phyloP scores from a whole-genome alignment of 164 flowering plant species.

The Sedum album region DNA sequence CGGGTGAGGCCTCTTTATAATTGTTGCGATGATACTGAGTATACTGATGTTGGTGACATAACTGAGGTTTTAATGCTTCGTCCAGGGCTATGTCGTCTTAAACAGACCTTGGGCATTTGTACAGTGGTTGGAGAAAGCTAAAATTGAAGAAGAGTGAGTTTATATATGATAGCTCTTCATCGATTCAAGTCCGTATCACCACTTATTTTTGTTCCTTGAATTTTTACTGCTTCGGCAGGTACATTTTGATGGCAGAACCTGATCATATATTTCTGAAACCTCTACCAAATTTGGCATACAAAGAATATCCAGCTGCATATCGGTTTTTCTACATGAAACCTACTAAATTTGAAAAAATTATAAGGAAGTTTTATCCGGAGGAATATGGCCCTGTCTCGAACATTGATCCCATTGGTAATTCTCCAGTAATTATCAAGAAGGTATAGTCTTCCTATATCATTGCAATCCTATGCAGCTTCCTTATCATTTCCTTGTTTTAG shows the following conservation, averaged over 20 bases:
- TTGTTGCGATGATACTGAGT: background rate
- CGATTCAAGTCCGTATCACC: background rate
- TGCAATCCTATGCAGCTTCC: background rate
- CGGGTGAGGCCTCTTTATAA: slow-evolving; percentile 46
- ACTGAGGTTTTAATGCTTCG: no score
- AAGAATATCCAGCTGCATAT: slow-evolving; percentile 63
- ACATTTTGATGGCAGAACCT: slow-evolving; percentile 93
- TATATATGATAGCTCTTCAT: background rate
- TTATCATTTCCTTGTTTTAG: background rate
- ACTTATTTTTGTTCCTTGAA: background rate
- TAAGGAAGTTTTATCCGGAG: slow-evolving; percentile 80
- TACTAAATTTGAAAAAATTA: slow-evolving; percentile 43
- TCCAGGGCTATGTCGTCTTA: slow-evolving; percentile 94
- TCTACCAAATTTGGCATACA: slow-evolving; percentile 76
- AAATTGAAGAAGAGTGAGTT: slow-evolving; percentile 87
- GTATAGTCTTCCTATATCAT: slow-evolving; percentile 22
- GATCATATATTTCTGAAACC: slow-evolving; percentile 85
- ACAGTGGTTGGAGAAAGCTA: slow-evolving; percentile 89
- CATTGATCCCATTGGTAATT: slow-evolving; percentile 94
- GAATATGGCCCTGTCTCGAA: slow-evolving; percentile 77
- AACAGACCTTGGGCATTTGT: slow-evolving; percentile 99
- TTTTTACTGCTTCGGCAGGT: slow-evolving; percentile 31
- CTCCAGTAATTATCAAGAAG: slow-evolving; percentile 92
- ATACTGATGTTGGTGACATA: no score
- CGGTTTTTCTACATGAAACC: slow-evolving; percentile 93